Evolutionary conservation across 1,284 basidiomycete genomes (phyloP).

Genomic region (Phlebopus sp.): DNA sequence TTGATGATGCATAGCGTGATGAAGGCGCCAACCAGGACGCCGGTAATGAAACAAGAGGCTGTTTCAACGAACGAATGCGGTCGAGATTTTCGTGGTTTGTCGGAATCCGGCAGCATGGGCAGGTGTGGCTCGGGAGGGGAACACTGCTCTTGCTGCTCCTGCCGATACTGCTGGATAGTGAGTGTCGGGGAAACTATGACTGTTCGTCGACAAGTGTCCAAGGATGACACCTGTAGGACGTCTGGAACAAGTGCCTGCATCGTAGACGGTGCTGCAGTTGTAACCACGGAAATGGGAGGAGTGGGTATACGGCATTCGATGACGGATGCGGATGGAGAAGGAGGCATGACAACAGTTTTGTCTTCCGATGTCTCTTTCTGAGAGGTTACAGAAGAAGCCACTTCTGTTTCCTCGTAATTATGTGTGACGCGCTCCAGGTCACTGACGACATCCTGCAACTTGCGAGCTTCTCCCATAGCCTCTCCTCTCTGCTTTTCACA

Average conservation of each 20-base stretch:
- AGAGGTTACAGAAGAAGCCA: slow-evolving; percentile 24
- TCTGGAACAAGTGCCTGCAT: slow-evolving; percentile 6
- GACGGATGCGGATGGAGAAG: slow-evolving; percentile 20
- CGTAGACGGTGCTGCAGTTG: slow-evolving; percentile 4
- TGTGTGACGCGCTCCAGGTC: slow-evolving; percentile 45
- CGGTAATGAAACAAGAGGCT: slow-evolving; percentile 50
- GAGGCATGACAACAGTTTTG: slow-evolving; percentile 15
- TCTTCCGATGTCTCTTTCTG: slow-evolving; percentile 17
- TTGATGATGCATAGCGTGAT: slow-evolving; percentile 49
- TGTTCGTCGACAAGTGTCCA: slow-evolving; percentile 6
- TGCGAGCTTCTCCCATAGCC: slow-evolving; percentile 39
- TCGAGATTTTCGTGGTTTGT: slow-evolving; percentile 18
- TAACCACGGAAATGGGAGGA: not conserved
- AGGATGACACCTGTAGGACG: slow-evolving; percentile 2
- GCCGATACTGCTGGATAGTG: slow-evolving; percentile 25
- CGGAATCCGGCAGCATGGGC: slow-evolving; percentile 6
- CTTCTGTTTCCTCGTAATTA: slow-evolving; percentile 30
- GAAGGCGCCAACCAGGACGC: slow-evolving; percentile 54
- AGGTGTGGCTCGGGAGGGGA: slow-evolving; percentile 10
- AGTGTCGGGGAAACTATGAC: slow-evolving; percentile 28
- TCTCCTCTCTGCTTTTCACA: slow-evolving; percentile 46
- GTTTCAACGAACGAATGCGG: slow-evolving; percentile 39
- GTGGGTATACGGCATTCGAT: slow-evolving; percentile 15
- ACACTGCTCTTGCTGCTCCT: slow-evolving; percentile 13
- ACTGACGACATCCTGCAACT: slow-evolving; percentile 48